Evolutionary conservation across 2,329 filamentous ascomycete species (phyloP).

Genomic region (Lachnellula willkommii): DNA sequence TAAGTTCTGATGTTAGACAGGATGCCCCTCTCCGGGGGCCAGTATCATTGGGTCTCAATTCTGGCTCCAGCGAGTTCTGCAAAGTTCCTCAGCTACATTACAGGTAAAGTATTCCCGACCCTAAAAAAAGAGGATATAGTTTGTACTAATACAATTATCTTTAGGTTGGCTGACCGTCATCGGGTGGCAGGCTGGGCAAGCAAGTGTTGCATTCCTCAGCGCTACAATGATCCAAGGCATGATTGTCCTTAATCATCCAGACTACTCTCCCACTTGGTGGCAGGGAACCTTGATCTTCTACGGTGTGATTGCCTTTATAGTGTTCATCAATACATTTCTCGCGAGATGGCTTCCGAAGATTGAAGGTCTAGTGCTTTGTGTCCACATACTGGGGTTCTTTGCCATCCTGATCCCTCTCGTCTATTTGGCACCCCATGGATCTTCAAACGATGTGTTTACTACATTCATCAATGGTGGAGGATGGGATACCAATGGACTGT

Average conservation of each 20-base stretch:
- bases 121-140: too few relatives aligned
- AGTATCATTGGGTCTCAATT: conserved; percentile 48
- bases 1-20: conserved; percentile 4
- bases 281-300: conserved; percentile 40
- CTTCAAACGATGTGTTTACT: conserved; percentile 38
- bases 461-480: conserved; percentile 40
- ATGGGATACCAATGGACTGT: conserved; percentile 40
- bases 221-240: conserved; percentile 45
- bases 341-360: conserved; percentile 43
- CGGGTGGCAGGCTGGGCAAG: conserved; percentile 38
- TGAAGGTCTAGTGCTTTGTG: conserved; percentile 44
- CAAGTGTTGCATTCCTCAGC: conserved; percentile 35
- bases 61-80: conserved; percentile 43
- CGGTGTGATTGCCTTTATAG: conserved; percentile 35
- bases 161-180: conserved; percentile 45
- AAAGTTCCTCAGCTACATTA: conserved; percentile 49
- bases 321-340: conserved; percentile 43
- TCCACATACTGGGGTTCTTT: conserved; percentile 41
- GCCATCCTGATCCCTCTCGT: conserved; percentile 35
- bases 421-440: conserved; percentile 28
- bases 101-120: conserved; percentile 29
- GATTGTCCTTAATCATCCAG: conserved; percentile 32
- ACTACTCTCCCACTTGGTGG: conserved; percentile 35
- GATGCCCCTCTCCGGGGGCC: conserved; percentile 51
- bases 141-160: too few relatives aligned